phyloP scores from a whole-genome alignment of 2,329 filamentous ascomycete genomes.

The Calonectria hongkongensis region DNA sequence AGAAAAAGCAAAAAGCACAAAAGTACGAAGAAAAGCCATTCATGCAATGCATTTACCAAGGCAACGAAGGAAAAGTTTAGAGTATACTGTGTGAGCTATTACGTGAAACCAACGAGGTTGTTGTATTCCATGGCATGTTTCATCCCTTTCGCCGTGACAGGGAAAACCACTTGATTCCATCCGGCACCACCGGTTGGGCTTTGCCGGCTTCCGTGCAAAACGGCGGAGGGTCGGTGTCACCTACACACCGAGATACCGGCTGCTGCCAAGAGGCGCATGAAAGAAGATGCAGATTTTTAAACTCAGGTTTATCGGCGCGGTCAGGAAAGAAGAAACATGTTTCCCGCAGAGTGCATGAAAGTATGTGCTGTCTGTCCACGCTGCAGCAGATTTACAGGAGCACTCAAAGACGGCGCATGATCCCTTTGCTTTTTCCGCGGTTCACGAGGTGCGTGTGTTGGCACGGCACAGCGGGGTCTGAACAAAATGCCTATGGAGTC shows the following conservation, averaged over 20 bases:
- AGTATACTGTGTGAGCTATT: background rate
- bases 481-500: background rate
- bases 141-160: background rate
- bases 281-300: background rate
- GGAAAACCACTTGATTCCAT: background rate
- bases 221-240: slow-evolving; percentile 3
- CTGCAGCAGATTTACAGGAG: background rate
- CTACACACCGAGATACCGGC: background rate
- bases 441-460: slow-evolving; percentile 13
- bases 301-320: background rate
- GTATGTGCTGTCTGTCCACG: background rate
- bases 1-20: background rate
- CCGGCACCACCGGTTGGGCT: background rate
- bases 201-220: background rate
- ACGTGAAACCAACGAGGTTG: slow-evolving; percentile 10
- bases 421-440: slow-evolving; percentile 14
- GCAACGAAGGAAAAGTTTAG: background rate
- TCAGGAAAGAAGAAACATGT: slow-evolving; percentile 7
- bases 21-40: background rate
- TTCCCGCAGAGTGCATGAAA: slow-evolving; percentile 9
- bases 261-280: background rate
- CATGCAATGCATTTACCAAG: background rate
- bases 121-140: slow-evolving; percentile 9
- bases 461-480: background rate
- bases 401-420: slow-evolving; percentile 4